A percentile compares a stretch with the other conserved stretches of the same genome.
phyloP scores from a whole-genome alignment of 2,329 filamentous ascomycete genomes.

The Immersiporthe knoxdaviesiana region DNA sequence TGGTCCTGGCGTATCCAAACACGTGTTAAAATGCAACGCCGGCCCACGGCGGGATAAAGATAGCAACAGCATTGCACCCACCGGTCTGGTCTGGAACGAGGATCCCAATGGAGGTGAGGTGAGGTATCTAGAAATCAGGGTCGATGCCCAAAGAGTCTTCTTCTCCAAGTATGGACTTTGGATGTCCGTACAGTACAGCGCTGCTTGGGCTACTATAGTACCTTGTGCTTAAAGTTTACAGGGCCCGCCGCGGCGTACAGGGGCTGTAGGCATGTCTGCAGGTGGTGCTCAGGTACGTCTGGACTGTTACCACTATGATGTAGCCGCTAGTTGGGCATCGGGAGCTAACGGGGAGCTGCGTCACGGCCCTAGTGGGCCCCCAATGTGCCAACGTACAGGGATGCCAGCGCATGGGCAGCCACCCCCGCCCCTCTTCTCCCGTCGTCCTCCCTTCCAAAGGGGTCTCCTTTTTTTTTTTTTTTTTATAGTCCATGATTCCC shows the following conservation, averaged over 20 bases:
- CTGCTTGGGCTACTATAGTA: too few species aligned
- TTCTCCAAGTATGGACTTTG: too few species aligned
- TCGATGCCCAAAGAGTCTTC: background rate
- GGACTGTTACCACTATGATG: constrained; percentile 3
- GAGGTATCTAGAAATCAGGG: background rate
- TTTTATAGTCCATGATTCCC: background rate
- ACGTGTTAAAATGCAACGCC: constrained; percentile 1
- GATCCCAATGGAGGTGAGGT: background rate
- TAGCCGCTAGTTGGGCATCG: constrained; percentile 4
- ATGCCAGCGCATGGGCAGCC: background rate
- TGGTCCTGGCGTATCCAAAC: background rate
- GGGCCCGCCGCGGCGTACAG: too few species aligned
- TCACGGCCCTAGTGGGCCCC: constrained; percentile 1
- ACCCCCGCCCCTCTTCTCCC: too few species aligned
- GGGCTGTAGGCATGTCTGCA: background rate
- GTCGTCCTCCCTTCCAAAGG: background rate
- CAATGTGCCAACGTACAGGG: background rate
- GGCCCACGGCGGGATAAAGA: background rate
- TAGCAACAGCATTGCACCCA: background rate
- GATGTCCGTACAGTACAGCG: too few species aligned
- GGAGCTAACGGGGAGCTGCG: constrained; percentile 15
- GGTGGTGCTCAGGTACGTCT: too few species aligned
- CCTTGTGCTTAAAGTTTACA: background rate
- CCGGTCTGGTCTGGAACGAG: background rate
- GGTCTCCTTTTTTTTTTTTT: background rate